Evolutionary conservation across 257 asterid genomes (phyloP), one percentile per base, ranked within the genome.

Genomic region (Ehretia macrophylla): DNA sequence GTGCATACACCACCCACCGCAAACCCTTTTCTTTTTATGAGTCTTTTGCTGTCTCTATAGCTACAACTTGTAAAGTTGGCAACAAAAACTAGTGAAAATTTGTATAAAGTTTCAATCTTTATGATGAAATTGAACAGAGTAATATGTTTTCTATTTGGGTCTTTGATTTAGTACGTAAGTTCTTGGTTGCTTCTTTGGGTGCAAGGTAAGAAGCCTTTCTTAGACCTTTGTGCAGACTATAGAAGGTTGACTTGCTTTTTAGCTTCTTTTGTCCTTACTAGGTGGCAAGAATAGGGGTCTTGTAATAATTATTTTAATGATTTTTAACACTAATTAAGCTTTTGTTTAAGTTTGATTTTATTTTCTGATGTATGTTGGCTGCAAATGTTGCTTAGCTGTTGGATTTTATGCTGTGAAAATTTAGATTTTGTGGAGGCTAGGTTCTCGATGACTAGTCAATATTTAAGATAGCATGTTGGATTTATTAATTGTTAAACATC

Each of bases 241-340:
- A 50, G 45, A 70, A 61, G 35, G 57, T 79, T 81, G 95, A 86
- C 87, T 77, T 62, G 38, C 57, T 47, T 64, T 64, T 56, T 47
- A 16, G 73, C 13, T 4, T 18, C 1, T 32, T 52, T 63, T 65
- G 70, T 73, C 57, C 51, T 53, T 68, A 4, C 19, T 11, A 55
- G n/a, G 44, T 38, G 13, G 17, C 52, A 64, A 62, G 40, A 45
- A 19, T 59, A 18, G 27, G 39, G 37, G 39, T 35, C 17, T 35
- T 50, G 5, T 49, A 35, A 20, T 37, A 16, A 4, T 53, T 53
- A n/a, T 54, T 48, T 40, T 20, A n/a, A 56, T 63, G 58, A 18
- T 56, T 69, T 20, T 14, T 49, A 4, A 5, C 0, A 17, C 18
- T 39, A n/a, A 52, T 63, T 39, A 40, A 66, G 39, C 5, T 22